A percentile compares a stretch with the other conserved stretches of the same genome.
Evolutionary conservation across 331 rosid genomes (phyloP).

Genomic region (Rosa hybrid): DNA sequence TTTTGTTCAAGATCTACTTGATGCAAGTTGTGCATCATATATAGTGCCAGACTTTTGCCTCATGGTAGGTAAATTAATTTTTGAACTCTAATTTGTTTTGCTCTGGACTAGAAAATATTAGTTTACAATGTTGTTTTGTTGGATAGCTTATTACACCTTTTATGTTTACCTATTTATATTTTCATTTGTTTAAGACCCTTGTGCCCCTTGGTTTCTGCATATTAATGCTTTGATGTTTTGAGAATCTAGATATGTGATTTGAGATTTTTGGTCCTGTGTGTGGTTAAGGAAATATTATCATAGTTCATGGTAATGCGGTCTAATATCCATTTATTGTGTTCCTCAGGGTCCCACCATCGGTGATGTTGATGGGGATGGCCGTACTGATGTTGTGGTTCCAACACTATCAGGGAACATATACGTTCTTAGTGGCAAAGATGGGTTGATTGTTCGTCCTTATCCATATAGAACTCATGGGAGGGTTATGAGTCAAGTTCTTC

Average conservation of each 20-base stretch:
- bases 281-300: background rate
- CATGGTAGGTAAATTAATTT: background rate
- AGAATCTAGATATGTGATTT: constrained; percentile 4
- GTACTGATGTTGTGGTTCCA: constrained; percentile 89
- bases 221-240: background rate
- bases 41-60: background rate
- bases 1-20: constrained; percentile 14
- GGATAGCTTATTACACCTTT: background rate
- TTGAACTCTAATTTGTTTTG: background rate
- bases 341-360: constrained; percentile 86
- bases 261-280: background rate
- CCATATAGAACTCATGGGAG: constrained; percentile 93
- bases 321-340: constrained; percentile 21
- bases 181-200: background rate
- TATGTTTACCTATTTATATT: background rate
- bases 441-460: constrained; percentile 70
- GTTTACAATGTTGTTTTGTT: background rate
- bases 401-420: constrained; percentile 86
- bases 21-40: background rate
- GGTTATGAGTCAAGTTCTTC: constrained; percentile 92
- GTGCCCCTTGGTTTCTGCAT: background rate
- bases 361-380: constrained; percentile 96
- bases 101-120: background rate
- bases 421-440: constrained; percentile 97
- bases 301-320: background rate